phyloP scores from a whole-genome alignment of 1,284 basidiomycete species.

The Psilocybe mexicana region DNA sequence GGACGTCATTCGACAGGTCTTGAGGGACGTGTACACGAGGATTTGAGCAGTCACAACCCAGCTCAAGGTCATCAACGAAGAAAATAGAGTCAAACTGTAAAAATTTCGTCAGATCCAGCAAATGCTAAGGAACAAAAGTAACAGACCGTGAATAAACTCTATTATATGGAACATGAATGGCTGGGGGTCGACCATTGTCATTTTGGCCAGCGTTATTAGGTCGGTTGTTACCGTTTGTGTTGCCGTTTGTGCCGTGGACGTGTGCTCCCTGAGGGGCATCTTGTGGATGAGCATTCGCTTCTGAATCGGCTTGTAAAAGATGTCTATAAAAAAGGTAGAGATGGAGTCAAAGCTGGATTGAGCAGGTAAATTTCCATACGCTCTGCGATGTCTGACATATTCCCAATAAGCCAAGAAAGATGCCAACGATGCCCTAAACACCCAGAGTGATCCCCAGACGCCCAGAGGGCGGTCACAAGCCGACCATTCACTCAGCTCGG shows the following conservation, averaged over 20 bases:
- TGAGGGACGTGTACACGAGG: slow-evolving; percentile 70
- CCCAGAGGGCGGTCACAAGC: slow-evolving; percentile 71
- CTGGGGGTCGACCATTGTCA: slow-evolving; percentile 2
- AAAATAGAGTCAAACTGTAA: slow-evolving; percentile 54
- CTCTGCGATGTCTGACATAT: slow-evolving; percentile 47
- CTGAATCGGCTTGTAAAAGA: slow-evolving; percentile 17
- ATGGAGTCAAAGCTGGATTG: neutral
- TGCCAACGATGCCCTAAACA: slow-evolving; percentile 55
- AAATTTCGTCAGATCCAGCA: neutral
- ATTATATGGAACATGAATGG: slow-evolving; percentile 24
- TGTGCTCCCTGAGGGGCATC: neutral
- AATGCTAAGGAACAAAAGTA: neutral
- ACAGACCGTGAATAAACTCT: slow-evolving; percentile 37
- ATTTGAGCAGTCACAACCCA: slow-evolving; percentile 83
- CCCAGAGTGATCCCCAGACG: slow-evolving; percentile 71
- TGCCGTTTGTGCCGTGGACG: no score
- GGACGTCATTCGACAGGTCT: slow-evolving; percentile 66
- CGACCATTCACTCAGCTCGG: slow-evolving; percentile 54
- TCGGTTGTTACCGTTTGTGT: neutral
- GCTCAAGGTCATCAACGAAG: slow-evolving; percentile 66
- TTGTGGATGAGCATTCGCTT: slow-evolving; percentile 9
- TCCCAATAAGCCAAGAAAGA: slow-evolving; percentile 60
- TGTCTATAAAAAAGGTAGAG: slow-evolving; percentile 14
- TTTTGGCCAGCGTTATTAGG: slow-evolving; percentile 1
- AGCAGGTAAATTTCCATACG: slow-evolving; percentile 21